A percentile compares a stretch with the other conserved stretches of the same genome.
Evolutionary conservation across 805 yeast species (phyloP).

Genomic region (Lipomyces mesembrius): DNA sequence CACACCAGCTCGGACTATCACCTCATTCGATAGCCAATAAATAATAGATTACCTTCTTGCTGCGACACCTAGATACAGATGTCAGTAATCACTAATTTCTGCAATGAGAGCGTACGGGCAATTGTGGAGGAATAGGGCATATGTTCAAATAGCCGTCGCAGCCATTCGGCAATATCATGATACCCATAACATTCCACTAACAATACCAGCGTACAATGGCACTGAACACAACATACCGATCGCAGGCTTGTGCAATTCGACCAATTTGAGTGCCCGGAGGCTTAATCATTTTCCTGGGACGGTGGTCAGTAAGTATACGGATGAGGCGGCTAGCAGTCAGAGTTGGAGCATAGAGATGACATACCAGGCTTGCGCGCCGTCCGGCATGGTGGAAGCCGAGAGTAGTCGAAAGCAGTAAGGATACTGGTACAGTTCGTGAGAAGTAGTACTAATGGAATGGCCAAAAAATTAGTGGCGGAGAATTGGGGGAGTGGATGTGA

Average conservation of each 20-base stretch:
- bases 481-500: neutral
- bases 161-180: neutral
- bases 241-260: constrained; percentile 89
- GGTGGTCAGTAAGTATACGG: constrained; percentile 3
- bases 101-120: neutral
- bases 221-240: constrained; percentile 57
- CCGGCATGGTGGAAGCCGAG: constrained; percentile 44
- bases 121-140: neutral
- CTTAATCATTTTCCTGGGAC: constrained; percentile 58
- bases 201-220: neutral
- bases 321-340: neutral
- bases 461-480: neutral
- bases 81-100: neutral
- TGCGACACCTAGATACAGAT: constrained; percentile 26
- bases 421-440: neutral
- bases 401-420: neutral
- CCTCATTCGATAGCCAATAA: neutral
- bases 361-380: constrained; percentile 50
- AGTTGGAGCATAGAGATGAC: constrained; percentile 16
- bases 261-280: constrained; percentile 69
- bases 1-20: neutral
- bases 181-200: neutral
- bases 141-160: neutral
- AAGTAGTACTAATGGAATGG: neutral
- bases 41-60: constrained; percentile 26